Percentiles rank a stretch among this genome's conserved stretches.
phyloP scores from a whole-genome alignment of 2,329 filamentous ascomycete species.

The Trichoderma aggressivum region DNA sequence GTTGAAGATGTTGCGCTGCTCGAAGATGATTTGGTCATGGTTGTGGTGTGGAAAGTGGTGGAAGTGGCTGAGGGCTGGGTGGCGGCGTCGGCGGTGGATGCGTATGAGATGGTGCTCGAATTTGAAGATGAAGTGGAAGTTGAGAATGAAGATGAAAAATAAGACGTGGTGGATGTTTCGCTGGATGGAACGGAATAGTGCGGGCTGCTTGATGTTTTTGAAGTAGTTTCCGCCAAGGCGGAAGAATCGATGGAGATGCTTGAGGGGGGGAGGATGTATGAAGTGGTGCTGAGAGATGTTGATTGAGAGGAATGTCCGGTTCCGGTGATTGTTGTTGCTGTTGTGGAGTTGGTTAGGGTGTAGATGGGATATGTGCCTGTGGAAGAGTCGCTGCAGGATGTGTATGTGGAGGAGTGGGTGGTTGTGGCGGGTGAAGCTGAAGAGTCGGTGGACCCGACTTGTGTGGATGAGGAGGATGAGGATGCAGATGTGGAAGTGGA shows the following conservation, averaged over 20 bases:
- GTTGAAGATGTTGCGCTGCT: neutral
- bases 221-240: neutral
- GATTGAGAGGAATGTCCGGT: neutral
- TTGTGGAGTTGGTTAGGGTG: neutral
- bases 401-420: neutral
- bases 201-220: neutral
- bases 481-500: neutral
- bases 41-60: constrained; percentile 25
- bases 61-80: constrained; percentile 20
- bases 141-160: neutral
- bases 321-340: neutral
- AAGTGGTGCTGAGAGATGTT: neutral
- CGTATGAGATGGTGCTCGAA: neutral
- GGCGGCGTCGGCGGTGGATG: constrained; percentile 19
- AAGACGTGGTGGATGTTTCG: neutral
- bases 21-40: neutral
- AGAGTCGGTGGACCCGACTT: neutral
- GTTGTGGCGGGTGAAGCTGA: neutral
- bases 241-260: neutral
- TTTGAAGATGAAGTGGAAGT: neutral
- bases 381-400: neutral
- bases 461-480: neutral
- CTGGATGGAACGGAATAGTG: neutral
- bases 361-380: neutral
- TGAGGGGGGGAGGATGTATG: neutral